A percentile compares a stretch with the other conserved stretches of the same genome.
These are phyloP conservation scores for Quercus tomentella DNA, from an alignment of 331 rosid species.

Conservation along the genomic window DNA sequence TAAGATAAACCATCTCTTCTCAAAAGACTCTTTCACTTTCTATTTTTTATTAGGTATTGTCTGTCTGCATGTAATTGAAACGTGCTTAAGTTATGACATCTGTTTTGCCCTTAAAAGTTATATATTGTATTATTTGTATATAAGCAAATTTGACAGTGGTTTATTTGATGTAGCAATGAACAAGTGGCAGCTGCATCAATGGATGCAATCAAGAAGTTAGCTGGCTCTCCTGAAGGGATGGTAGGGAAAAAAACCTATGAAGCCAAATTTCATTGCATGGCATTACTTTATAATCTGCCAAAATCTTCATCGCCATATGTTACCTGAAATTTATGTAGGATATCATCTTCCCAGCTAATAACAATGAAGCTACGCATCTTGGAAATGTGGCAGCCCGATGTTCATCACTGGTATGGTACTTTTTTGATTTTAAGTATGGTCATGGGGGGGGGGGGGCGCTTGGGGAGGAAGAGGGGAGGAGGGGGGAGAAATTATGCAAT, in stretches of 20 bases:
- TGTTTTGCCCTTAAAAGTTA: neutral
- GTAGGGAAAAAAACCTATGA: slow-evolving; percentile 30
- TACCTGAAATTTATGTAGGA: slow-evolving; percentile 44
- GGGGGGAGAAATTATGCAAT: neutral
- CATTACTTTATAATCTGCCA: slow-evolving; percentile 1
- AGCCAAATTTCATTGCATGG: slow-evolving; percentile 13
- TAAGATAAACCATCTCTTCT: neutral
- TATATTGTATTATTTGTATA: neutral
- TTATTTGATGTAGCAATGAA: slow-evolving; percentile 53
- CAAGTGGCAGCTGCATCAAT: slow-evolving; percentile 63
- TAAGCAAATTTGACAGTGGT: neutral
- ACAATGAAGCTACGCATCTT: slow-evolving; percentile 60
- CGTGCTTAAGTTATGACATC: neutral
- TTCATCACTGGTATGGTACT: slow-evolving; percentile 71
- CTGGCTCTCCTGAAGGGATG: slow-evolving; percentile 67
- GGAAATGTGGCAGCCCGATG: slow-evolving; percentile 48
- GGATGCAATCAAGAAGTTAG: slow-evolving; percentile 65
- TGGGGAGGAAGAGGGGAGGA: too few species aligned
- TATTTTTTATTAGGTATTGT: neutral
- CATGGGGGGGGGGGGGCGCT: too few species aligned
- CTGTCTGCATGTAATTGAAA: neutral
- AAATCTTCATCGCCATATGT: slow-evolving; percentile 10
- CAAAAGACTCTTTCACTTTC: neutral
- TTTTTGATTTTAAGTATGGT: neutral
- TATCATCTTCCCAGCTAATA: slow-evolving; percentile 59